These are phyloP conservation scores for Linderina pennispora DNA, from an alignment of 192 early-diverging fungal genomes.

Conservation along the genomic window DNA sequence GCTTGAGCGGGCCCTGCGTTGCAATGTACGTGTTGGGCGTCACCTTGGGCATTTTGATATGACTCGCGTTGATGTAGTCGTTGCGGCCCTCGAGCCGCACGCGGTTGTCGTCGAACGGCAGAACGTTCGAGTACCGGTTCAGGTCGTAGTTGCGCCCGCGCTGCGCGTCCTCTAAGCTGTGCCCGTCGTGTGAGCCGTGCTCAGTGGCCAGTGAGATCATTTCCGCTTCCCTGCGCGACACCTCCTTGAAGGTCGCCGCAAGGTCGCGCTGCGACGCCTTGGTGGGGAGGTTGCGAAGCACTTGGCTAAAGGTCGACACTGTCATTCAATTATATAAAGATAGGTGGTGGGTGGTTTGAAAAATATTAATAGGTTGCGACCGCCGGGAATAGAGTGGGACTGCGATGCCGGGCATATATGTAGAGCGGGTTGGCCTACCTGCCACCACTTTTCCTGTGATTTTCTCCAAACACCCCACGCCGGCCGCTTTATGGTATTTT, in stretches of 20 bases:
- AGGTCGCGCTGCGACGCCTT: conserved; percentile 17
- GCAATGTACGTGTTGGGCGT: conserved; percentile 61
- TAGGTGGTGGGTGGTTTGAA: no score
- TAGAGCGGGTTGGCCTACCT: no score
- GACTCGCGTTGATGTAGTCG: conserved; percentile 83
- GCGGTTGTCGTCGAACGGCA: conserved; percentile 71
- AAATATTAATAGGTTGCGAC: no score
- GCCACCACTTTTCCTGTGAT: conserved; percentile 26
- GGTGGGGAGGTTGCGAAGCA: conserved; percentile 22
- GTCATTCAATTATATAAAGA: no score
- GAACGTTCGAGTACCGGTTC: conserved; percentile 85
- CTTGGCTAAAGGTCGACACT: conserved; percentile 24
- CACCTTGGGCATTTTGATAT: conserved; percentile 40
- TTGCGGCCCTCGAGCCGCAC: conserved; percentile 49
- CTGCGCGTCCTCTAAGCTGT: conserved; percentile 21
- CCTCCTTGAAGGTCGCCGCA: conserved; percentile 7
- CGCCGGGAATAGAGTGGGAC: no score
- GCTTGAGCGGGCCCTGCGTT: conserved; percentile 75
- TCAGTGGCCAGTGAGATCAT: conserved; percentile 20
- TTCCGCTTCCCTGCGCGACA: conserved; percentile 10
- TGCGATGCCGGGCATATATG: no score
- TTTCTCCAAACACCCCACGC: no score
- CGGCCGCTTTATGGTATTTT: no score
- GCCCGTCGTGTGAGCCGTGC: neutral
- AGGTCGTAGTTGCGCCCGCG: conserved; percentile 38